Evolutionary conservation across 495 filamentous ascomycete species (phyloP).

Genomic region (Diplogelasinospora grovesii): DNA sequence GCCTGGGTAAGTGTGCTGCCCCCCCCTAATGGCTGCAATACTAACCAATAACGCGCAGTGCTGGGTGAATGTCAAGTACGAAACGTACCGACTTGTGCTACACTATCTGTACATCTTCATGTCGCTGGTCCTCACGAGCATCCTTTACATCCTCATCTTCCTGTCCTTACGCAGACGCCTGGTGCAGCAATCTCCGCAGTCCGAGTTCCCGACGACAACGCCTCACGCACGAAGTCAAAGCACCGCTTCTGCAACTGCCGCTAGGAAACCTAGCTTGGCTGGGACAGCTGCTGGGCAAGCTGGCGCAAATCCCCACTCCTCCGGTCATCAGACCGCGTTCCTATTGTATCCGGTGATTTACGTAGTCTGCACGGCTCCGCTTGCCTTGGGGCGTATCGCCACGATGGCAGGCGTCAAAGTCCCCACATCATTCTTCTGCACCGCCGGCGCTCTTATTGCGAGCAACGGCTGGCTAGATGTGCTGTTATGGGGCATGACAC

Average conservation of each 20-base stretch:
- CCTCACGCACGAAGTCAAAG: not conserved
- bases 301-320: constrained; percentile 14
- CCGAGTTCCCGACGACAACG: not conserved
- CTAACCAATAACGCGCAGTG: constrained; percentile 40
- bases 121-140: constrained; percentile 55
- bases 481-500: constrained; percentile 64
- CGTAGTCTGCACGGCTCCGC: constrained; percentile 61
- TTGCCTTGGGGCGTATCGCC: constrained; percentile 63
- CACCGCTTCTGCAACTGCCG: no score
- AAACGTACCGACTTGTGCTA: constrained; percentile 56
- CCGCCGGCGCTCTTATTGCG: constrained; percentile 65
- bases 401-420: constrained; percentile 51
- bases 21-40: not conserved
- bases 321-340: constrained; percentile 55
- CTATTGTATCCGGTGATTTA: constrained; percentile 72
- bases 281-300: not conserved
- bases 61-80: constrained; percentile 60
- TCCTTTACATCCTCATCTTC: constrained; percentile 60
- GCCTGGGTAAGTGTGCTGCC: constrained; percentile 49
- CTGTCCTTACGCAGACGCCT: constrained; percentile 42
- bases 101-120: constrained; percentile 81
- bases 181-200: not conserved
- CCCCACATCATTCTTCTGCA: constrained; percentile 54
- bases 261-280: not conserved
- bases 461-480: constrained; percentile 71